Base-by-base conservation (phyloP, 305 asterid species). In the Rubia peregrina region DNA sequence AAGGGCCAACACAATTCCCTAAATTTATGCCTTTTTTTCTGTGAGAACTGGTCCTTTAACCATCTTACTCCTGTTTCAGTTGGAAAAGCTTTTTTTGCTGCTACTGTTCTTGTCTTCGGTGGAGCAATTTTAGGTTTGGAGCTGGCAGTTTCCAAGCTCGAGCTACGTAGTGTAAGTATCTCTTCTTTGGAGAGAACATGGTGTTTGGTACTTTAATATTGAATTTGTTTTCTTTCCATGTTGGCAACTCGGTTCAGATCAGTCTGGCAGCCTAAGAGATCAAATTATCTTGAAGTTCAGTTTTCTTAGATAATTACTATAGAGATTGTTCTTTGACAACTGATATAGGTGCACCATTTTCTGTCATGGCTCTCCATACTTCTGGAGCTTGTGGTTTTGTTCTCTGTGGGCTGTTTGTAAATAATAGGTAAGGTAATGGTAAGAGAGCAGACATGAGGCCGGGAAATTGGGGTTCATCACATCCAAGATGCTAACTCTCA, bases 1-100 rank as follows among this genome's bases (percentile, higher is more conserved):
- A 22, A 70, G 63, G 64, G 46, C 41, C 8, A n/a, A 71, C 43
- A 40, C 5, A 19, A 33, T 30, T 42, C 26, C 14, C 33, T 38
- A 13, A 30, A 49, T 41, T 24, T 57, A 70, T 19, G 59, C 33
- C 21, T 70, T 30, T 38, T 46, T 59, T 62, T 53, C 22, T 53
- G 16, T 51, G 40, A 22, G 33, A 48, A 56, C 40, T 36, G 63
- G 21, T 9, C n/a, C 22, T 66, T 43, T 33, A 30, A 22, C 74
- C 46, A 60, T 48, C 53, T 19, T 61, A 59, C 77, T 61, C 49
- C 21, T 51, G 77, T 53, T 78, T 74, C 78, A 92, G 98, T 92
- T 87, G 98, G 90, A 19, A 77, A 88, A n/a, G 98, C 97, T 21
- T 92, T 92, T 71, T 87, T 84, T 75, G 74, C 81, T 78, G 97